Conservation (phyloP, 306 rosid genomes). For the Castanea mollissima region DNA sequence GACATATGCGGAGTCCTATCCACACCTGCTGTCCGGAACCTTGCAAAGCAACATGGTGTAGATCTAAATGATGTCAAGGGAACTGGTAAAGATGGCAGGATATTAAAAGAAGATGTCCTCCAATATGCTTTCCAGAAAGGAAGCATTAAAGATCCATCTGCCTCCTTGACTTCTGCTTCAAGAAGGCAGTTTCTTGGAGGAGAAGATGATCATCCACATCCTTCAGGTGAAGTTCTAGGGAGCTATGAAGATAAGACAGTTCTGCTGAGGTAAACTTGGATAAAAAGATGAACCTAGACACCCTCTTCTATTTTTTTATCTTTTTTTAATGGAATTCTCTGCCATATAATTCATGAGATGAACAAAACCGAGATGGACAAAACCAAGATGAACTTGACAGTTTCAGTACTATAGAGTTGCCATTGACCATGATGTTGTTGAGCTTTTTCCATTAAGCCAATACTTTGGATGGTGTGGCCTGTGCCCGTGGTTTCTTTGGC, state of each 20-base stretch:
- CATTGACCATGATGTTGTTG: not conserved
- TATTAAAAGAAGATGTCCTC: slow-evolving; percentile 72
- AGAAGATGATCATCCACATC: slow-evolving; percentile 26
- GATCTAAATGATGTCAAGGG: slow-evolving; percentile 70
- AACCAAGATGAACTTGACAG: slow-evolving; percentile 13
- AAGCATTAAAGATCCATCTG: slow-evolving; percentile 37
- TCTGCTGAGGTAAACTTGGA: slow-evolving; percentile 63
- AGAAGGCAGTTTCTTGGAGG: slow-evolving; percentile 35
- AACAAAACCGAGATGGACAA: slow-evolving; percentile 17
- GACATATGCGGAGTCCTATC: slow-evolving; percentile 54
- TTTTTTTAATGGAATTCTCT: slow-evolving; percentile 4
- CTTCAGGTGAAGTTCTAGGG: slow-evolving; percentile 32
- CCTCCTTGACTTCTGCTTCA: slow-evolving; percentile 30
- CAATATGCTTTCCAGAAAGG: slow-evolving; percentile 60
- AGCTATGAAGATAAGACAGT: slow-evolving; percentile 50
- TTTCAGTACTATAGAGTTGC: slow-evolving; percentile 1
- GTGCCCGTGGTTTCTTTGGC: not conserved
- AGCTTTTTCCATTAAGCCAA: not conserved
- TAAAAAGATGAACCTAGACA: slow-evolving; percentile 3
- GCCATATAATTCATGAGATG: not conserved
- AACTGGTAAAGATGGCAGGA: slow-evolving; percentile 79
- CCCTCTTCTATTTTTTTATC: not conserved
- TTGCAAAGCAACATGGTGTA: slow-evolving; percentile 75
- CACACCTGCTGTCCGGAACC: slow-evolving; percentile 75
- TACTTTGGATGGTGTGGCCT: not conserved